A percentile compares a stretch with the other conserved stretches of the same genome.
Evolutionary conservation across 768 basidiomycete genomes (phyloP).

Genomic region (Kwoniella mangroviensis): DNA sequence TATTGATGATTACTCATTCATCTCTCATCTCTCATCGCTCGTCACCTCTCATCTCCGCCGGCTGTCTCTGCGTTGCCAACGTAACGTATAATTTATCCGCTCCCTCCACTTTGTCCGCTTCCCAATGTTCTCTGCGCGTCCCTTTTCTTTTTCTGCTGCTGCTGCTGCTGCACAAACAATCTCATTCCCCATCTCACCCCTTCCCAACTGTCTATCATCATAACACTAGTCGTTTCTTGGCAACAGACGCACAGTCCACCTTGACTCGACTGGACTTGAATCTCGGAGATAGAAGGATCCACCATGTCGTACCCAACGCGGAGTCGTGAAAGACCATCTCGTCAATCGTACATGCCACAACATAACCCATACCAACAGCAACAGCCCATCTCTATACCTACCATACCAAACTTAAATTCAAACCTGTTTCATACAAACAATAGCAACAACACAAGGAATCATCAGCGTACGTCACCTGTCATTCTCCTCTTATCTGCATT

Average conservation of each 20-base stretch:
- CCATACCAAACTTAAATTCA: background rate
- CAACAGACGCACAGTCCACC: background rate
- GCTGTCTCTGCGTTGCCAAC: background rate
- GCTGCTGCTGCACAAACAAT: background rate
- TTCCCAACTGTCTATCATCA: background rate
- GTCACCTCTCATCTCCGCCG: background rate
- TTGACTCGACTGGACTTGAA: background rate
- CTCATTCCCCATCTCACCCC: background rate
- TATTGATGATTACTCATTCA: no score
- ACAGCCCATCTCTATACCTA: constrained; percentile 1
- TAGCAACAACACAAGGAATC: constrained; percentile 8
- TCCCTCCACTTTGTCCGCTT: background rate
- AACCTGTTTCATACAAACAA: constrained; percentile 20
- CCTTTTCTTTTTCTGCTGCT: background rate
- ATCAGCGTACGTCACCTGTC: constrained; percentile 14
- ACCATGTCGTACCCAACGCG: constrained; percentile 26
- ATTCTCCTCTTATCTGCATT: background rate
- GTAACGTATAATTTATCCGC: background rate
- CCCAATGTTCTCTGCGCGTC: constrained; percentile 7
- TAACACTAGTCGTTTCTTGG: background rate
- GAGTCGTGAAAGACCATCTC: constrained; percentile 17
- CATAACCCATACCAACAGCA: constrained; percentile 5
- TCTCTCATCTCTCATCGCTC: no score
- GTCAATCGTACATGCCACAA: constrained; percentile 2
- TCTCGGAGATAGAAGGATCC: background rate